Conservation (phyloP, 2,329 filamentous ascomycete genomes). For the Magnaporthales sp. region DNA sequence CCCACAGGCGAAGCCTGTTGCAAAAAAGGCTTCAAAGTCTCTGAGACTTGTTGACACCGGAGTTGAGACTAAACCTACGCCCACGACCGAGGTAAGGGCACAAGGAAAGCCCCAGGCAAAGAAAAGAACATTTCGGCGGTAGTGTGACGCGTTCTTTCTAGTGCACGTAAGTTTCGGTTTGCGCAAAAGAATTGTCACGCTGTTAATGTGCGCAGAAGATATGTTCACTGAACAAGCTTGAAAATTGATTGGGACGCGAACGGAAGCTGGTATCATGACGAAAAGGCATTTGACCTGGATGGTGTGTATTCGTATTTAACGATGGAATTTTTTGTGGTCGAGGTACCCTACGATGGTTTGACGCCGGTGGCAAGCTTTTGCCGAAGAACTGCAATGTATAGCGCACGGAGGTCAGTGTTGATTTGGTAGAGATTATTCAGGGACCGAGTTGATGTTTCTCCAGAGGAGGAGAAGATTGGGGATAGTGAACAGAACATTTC, state of each 20-base stretch:
- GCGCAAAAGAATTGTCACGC: neutral
- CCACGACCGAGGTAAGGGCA: neutral
- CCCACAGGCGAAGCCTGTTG: neutral
- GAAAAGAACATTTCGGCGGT: neutral
- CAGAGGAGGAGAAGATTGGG: neutral
- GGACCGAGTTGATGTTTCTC: neutral
- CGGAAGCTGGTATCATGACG: neutral
- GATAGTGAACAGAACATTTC: conserved; percentile 2
- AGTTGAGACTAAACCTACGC: neutral
- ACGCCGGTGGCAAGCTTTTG: conserved; percentile 23
- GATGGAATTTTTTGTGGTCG: neutral
- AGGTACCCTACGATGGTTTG: neutral
- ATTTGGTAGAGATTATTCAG: neutral
- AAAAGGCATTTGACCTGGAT: neutral
- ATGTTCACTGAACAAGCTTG: neutral
- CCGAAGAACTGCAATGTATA: conserved; percentile 22
- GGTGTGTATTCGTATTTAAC: neutral
- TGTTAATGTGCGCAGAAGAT: neutral
- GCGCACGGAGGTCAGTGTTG: neutral
- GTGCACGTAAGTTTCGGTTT: neutral
- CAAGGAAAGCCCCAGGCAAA: neutral
- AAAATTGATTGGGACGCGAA: neutral
- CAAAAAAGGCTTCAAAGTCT: neutral
- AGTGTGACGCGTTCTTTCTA: no score
- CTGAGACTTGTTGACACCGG: neutral